Conservation (phyloP, 2,329 filamentous ascomycete genomes). For the Didymella lethalis region DNA sequence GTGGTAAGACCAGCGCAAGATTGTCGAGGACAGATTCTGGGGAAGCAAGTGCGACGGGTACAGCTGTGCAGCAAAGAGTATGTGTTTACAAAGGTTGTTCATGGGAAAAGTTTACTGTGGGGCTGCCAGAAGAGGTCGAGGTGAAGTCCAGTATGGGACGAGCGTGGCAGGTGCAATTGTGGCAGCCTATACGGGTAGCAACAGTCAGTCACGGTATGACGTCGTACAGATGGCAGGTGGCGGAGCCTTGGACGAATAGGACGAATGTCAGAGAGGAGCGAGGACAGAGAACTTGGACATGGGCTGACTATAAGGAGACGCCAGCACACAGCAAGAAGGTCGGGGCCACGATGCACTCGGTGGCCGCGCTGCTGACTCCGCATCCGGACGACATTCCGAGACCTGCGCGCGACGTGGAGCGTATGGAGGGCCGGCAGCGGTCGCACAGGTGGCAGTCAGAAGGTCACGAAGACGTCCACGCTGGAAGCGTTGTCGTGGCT, state of each 20-base stretch:
- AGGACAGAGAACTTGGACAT: slow-evolving; percentile 8
- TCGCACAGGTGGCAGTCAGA: slow-evolving; percentile 15
- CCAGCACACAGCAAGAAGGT: neutral
- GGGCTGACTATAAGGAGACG: slow-evolving; percentile 11
- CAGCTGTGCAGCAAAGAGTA: slow-evolving; percentile 10
- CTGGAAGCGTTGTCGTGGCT: slow-evolving; percentile 4
- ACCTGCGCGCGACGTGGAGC: slow-evolving; percentile 21
- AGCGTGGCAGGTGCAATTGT: slow-evolving; percentile 22
- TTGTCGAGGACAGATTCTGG: slow-evolving; percentile 23
- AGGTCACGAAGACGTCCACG: neutral
- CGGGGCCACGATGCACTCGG: slow-evolving; percentile 12
- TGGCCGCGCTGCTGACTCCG: slow-evolving; percentile 15
- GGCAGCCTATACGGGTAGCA: slow-evolving; percentile 38
- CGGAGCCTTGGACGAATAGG: slow-evolving; percentile 22
- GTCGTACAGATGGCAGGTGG: slow-evolving; percentile 25
- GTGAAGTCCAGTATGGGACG: neutral
- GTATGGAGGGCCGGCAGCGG: slow-evolving; percentile 10
- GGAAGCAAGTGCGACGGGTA: slow-evolving; percentile 27
- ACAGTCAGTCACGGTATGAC: slow-evolving; percentile 43
- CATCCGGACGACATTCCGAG: slow-evolving; percentile 21
- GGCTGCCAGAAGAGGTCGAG: slow-evolving; percentile 1
- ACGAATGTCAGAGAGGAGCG: slow-evolving; percentile 4
- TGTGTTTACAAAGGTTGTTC: slow-evolving; percentile 8
- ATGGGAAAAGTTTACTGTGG: slow-evolving; percentile 4
- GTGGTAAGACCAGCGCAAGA: slow-evolving; percentile 12